Evolutionary conservation across 768 basidiomycete species (phyloP), one percentile per base, ranked within the genome.

Genomic region (Tricholoma furcatifolium): DNA sequence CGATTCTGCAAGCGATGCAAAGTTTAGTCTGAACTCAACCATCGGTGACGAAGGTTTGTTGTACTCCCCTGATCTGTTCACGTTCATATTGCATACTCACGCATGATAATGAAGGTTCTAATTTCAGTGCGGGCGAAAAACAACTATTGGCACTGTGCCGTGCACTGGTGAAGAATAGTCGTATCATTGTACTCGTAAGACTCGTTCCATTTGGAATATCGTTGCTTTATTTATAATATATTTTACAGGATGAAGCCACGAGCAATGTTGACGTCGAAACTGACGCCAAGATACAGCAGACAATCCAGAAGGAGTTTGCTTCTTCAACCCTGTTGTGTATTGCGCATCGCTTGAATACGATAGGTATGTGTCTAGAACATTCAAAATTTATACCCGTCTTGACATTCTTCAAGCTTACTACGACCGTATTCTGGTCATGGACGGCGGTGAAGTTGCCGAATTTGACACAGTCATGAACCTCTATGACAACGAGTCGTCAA

Each of bases 371-470:
- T 46, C 11, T 32, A 51, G 1, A 11, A n/a, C 40, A 43, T n/a
- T 49, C 20, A 27, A 6, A 35, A 10, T 14, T 32, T 63, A 18
- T 43, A 43, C 32, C 38, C 23, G 18, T 14, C 47, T n/a, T 44
- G 1, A 27, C 11, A 35, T 32, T 1, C 4, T 17, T 55, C 2
- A 42, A 82, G 82, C 75, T 0, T 79, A 87, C 60, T 88, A 84
- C 57, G 85, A 88, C 60, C 76, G 82, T 18, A 76, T 90, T 18
- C 69, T 91, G 15, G 87, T 90, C 41, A 86, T 92, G 84, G 82
- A 87, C 58, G 69, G 74, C 23, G 88, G 90, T 3, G 60, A 70
- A 30, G 80, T 89, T 3, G 84, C 82, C 9, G 88, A 91, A 66
- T 88, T 82, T 62, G 88, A 89, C 67, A 84, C 85, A 2, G 88